Base-by-base conservation (phyloP, 306 rosid genomes). In the Trifolium pratense region DNA sequence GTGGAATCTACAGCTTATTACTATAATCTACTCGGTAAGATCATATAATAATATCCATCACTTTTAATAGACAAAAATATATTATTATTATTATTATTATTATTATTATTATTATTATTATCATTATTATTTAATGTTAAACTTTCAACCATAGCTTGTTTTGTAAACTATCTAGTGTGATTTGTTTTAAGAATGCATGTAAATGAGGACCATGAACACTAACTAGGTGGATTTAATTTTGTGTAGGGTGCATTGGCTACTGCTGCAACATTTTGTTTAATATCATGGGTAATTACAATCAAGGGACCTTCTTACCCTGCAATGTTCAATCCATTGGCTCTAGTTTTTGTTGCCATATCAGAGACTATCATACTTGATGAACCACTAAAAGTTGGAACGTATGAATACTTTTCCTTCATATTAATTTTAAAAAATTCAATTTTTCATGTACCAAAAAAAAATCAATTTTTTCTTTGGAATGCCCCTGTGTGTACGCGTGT, bases 291-390 rank as follows among this genome's bases (percentile, higher is more conserved):
- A 49, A 77, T 89, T 66, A 0, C 86, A 40, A 13, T 74, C 4
- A 74, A 80, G 74, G 97, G 97, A 39, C 90, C 97, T 6, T 78
- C 80, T 52, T 92, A 79, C 51, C 96, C 91, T 16, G 51, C 97
- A 37, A 89, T 89, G 88, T 92, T 89, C 85, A 87, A 89, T 77
- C 91, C 97, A 1, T 15, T 92, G 45, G 25, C 87, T 77, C 84
- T 86, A 9, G 48, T 92, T 73, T 86, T 88, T 55, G 91, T 91
- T 58, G 86, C 90, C 12, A 15, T 85, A 29, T 70, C 73, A 17
- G 93, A 87, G 75, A 86, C 88, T 31, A 6, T 89, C 73, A 2
- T 89, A 8, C 79, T 92, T n/a, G 89, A 87, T 0, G 86, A 77
- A 79, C 80, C 82, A 43, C 56, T 89, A 3, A 82, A 16, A 68